phyloP scores from a whole-genome alignment of 768 basidiomycete genomes.

The Tubosaeta sp. region DNA sequence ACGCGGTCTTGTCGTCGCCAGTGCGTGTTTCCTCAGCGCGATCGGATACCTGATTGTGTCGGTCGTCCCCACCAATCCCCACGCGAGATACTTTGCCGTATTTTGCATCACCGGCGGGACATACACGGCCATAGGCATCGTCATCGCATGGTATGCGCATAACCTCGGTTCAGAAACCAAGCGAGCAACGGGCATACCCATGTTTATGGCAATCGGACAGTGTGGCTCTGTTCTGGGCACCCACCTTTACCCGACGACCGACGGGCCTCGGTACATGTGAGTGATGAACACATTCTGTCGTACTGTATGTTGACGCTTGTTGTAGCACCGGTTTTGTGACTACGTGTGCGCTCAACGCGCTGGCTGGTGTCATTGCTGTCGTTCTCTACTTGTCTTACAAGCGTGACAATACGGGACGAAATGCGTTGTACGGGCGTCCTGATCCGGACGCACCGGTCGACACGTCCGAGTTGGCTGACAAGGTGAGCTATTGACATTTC shows the following conservation, averaged over 20 bases:
- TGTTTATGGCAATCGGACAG: constrained; percentile 80
- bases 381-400: constrained; percentile 60
- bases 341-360: constrained; percentile 31
- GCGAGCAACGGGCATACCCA: constrained; percentile 68
- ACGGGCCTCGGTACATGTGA: constrained; percentile 65
- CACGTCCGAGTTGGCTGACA: constrained; percentile 62
- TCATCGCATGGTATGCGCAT: constrained; percentile 77
- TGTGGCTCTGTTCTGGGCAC: constrained; percentile 75
- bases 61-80: constrained; percentile 47
- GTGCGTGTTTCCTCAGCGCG: constrained; percentile 28
- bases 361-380: constrained; percentile 28
- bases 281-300: constrained; percentile 11
- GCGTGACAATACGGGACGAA: constrained; percentile 52
- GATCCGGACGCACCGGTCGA: constrained; percentile 48
- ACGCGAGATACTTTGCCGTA: constrained; percentile 72
- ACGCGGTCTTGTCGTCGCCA: constrained; percentile 41
- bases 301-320: background rate
- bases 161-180: constrained; percentile 78
- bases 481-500: constrained; percentile 36
- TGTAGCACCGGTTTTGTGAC: constrained; percentile 53
- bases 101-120: constrained; percentile 77
- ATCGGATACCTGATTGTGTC: constrained; percentile 61
- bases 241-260: constrained; percentile 61
- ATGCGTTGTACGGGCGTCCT: constrained; percentile 49
- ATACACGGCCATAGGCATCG: constrained; percentile 69